Evolutionary conservation across 768 basidiomycete species (phyloP).

Genomic region (Lactarius sp.): DNA sequence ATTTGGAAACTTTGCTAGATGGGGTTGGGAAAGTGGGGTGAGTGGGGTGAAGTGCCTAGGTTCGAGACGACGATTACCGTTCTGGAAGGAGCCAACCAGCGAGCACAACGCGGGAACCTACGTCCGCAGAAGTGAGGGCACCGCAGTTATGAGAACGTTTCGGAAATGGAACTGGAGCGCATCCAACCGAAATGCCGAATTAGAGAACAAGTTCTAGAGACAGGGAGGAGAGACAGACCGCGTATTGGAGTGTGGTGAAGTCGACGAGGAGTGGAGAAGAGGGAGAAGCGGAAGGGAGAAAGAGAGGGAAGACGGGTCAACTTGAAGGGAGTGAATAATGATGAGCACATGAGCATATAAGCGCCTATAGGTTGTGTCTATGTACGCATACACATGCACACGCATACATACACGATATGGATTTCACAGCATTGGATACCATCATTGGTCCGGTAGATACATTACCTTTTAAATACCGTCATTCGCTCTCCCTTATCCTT

Average conservation of each 20-base stretch:
- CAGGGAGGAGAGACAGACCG: background rate
- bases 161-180: conserved; percentile 27
- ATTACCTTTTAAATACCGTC: background rate
- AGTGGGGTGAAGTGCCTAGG: conserved; percentile 2
- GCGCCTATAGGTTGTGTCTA: background rate
- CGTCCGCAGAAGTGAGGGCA: conserved; percentile 25
- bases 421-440: background rate
- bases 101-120: conserved; percentile 49
- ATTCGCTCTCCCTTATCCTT: background rate
- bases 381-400: background rate
- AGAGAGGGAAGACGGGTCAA: background rate
- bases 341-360: conserved; percentile 1
- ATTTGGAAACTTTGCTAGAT: conserved; percentile 60
- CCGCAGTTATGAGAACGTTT: conserved; percentile 30
- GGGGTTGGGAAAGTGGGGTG: conserved; percentile 31
- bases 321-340: background rate
- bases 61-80: conserved; percentile 50
- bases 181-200: conserved; percentile 15
- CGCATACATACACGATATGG: too few species aligned
- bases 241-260: background rate
- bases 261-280: background rate
- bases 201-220: background rate
- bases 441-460: background rate
- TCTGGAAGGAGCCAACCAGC: conserved; percentile 80
- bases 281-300: background rate